Conservation (phyloP, 2,329 filamentous ascomycete species). For the Didymella segeticola region DNA sequence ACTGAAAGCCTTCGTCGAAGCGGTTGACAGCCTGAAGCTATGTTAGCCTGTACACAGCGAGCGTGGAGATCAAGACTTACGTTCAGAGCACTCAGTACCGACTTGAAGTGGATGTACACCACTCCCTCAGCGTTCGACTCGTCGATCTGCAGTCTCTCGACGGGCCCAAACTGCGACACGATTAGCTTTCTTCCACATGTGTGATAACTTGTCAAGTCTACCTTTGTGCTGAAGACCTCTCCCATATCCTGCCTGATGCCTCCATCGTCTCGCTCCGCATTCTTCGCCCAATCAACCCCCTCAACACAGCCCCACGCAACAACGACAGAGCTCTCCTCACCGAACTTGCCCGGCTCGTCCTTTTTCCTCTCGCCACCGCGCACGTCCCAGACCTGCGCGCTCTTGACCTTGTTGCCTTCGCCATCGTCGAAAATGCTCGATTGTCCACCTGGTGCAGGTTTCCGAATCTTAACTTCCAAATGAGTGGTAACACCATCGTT, state of each 20-base stretch:
- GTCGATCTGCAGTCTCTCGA: constrained; percentile 77
- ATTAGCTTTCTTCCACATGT: constrained; percentile 10
- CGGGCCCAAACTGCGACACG: constrained; percentile 72
- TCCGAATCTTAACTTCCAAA: constrained; percentile 66
- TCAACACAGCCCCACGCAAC: constrained; percentile 86
- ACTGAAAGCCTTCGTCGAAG: constrained; percentile 88
- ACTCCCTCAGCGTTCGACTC: constrained; percentile 64
- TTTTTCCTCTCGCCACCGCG: constrained; percentile 70
- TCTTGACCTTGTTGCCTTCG: constrained; percentile 58
- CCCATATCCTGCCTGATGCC: constrained; percentile 91
- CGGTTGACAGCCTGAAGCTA: constrained; percentile 80
- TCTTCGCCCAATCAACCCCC: constrained; percentile 79
- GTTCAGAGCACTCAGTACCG: constrained; percentile 80
- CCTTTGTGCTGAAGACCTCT: constrained; percentile 86
- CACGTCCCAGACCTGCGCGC: constrained; percentile 68
- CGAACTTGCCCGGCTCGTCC: constrained; percentile 47
- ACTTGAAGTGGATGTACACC: constrained; percentile 95
- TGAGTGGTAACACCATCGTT: constrained; percentile 85
- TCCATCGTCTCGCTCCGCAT: constrained; percentile 68
- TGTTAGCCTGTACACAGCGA: constrained; percentile 15
- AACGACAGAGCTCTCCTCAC: constrained; percentile 78
- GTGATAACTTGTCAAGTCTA: constrained; percentile 40
- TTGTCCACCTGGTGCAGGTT: constrained; percentile 20
- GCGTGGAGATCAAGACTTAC: constrained; percentile 58
- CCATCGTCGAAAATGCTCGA: constrained; percentile 34